Evolutionary conservation across 2,329 filamentous ascomycete genomes (phyloP), one percentile per base, ranked within the genome.

Genomic region (Tolypocladium pustulatum): DNA sequence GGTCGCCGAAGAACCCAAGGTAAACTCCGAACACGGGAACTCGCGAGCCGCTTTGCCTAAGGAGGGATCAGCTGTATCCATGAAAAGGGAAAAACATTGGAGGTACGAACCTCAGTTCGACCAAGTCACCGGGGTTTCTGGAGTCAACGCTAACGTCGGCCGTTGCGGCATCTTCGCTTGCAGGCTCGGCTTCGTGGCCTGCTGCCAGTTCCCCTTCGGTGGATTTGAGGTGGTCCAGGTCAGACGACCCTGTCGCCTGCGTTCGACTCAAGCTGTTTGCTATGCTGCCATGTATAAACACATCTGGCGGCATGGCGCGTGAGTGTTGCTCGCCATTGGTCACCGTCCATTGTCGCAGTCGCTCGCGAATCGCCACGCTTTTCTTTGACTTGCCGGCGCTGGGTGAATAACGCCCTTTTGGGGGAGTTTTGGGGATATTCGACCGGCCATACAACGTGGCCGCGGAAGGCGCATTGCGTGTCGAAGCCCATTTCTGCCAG

Each of bases 1-100:
- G 71, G 22, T 76, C 76, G 43, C 78, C 75, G 62, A 80, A 75
- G 57, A 71, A 75, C 17, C 81, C 81, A 9, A 85, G 71, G 62
- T 79, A 82, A 52, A 85, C 67, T 15, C 76, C 82, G 52, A 85
- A 71, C 20, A 81, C 61, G 5, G 78, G 76, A 25, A 77, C 69
- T 32, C 78, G 72, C 13, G 75, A 76, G n/a, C 71, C 68, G 10
- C 69, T 63, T 36, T 68, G 68, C 46, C 67, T 69, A 40, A 10
- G 13, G 7, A 9, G 9, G 10, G 13, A 27, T 59, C 36, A 59
- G 41, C 27, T 8, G 12, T 5, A 15, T 27, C 40, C 8, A 55
- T 6, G 20, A 22, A 22, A 30, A 1, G 13, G 15, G 4, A 9
- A 34, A 34, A 4, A 13, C 17, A 40, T 10, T 1, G 15, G 30